A percentile compares a stretch with the other conserved stretches of the same genome.
Evolutionary conservation across 495 filamentous ascomycete species (phyloP).

Genomic region (Viridothelium virens): DNA sequence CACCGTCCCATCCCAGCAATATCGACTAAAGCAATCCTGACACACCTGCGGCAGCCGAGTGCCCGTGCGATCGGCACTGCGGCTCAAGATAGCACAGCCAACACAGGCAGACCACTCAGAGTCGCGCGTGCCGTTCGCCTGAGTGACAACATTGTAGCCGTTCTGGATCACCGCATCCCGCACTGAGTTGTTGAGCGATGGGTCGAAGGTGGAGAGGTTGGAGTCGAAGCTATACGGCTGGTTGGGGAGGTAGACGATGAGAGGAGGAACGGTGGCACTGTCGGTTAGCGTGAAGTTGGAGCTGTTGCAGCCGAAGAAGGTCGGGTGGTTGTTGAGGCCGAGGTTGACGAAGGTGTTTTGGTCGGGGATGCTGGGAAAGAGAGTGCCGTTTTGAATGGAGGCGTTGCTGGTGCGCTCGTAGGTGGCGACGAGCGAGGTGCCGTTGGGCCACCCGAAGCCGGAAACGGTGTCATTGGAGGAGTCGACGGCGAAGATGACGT

Average conservation of each 20-base stretch:
- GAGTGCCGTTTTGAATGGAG: constrained; percentile 66
- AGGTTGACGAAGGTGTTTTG: constrained; percentile 79
- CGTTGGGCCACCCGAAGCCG: constrained; percentile 68
- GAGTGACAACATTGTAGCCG: constrained; percentile 72
- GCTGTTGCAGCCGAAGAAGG: constrained; percentile 86
- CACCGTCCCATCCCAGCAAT: constrained; percentile 80
- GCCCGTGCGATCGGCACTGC: constrained; percentile 61
- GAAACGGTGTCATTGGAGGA: constrained; percentile 68
- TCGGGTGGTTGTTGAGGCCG: constrained; percentile 73
- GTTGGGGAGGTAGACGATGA: constrained; percentile 90
- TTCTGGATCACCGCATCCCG: constrained; percentile 76
- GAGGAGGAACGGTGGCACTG: constrained; percentile 43
- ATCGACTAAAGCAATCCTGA: constrained; percentile 62
- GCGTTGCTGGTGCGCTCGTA: constrained; percentile 62
- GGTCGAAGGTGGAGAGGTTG: constrained; percentile 68
- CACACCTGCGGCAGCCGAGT: constrained; percentile 60
- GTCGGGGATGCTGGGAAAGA: constrained; percentile 77
- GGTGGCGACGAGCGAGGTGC: constrained; percentile 71
- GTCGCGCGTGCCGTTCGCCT: constrained; percentile 70
- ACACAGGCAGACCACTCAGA: constrained; percentile 68
- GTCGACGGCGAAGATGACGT: constrained; percentile 90
- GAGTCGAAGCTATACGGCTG: constrained; percentile 62
- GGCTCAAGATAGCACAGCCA: constrained; percentile 77
- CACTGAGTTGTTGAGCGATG: constrained; percentile 51
- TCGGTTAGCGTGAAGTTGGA: constrained; percentile 50